Conservation (phyloP, 164 flowering plant species). For the Stephania japonica region DNA sequence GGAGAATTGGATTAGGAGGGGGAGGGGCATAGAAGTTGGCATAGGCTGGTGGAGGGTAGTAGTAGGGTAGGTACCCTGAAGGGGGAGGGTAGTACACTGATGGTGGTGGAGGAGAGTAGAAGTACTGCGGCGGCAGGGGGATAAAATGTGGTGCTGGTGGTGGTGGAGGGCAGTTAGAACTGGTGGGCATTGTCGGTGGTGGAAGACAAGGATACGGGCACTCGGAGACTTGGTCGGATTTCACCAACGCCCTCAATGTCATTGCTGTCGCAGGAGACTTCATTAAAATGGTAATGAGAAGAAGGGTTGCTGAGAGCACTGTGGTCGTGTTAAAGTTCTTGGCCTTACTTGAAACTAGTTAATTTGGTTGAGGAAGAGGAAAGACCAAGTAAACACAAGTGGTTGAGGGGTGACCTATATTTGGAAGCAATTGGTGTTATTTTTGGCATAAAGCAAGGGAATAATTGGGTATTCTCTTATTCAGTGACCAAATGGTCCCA, state of each 20-base stretch:
- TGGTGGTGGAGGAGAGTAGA: neutral
- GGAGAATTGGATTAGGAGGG: conserved; percentile 46
- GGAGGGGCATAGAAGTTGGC: conserved; percentile 24
- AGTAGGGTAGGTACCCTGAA: conserved; percentile 18
- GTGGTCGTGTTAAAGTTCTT: neutral
- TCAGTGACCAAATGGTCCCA: neutral
- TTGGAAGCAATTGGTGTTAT: neutral
- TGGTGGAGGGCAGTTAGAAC: conserved; percentile 9
- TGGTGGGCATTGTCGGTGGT: conserved; percentile 23
- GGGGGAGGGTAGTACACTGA: conserved; percentile 7
- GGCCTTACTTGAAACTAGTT: neutral
- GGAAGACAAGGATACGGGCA: conserved; percentile 41
- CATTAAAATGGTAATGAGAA: neutral
- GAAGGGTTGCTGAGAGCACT: neutral
- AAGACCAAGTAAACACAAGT: neutral
- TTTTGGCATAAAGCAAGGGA: neutral
- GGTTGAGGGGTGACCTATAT: neutral
- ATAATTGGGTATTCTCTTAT: neutral
- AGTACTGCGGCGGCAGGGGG: neutral
- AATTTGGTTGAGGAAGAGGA: neutral
- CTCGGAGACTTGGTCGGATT: conserved; percentile 6
- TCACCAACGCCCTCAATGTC: neutral
- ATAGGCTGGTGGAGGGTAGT: conserved; percentile 23
- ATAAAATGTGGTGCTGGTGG: neutral
- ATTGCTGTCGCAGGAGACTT: neutral